Conservation (phyloP, 768 basidiomycete genomes). For the Psilocybe azurescens region DNA sequence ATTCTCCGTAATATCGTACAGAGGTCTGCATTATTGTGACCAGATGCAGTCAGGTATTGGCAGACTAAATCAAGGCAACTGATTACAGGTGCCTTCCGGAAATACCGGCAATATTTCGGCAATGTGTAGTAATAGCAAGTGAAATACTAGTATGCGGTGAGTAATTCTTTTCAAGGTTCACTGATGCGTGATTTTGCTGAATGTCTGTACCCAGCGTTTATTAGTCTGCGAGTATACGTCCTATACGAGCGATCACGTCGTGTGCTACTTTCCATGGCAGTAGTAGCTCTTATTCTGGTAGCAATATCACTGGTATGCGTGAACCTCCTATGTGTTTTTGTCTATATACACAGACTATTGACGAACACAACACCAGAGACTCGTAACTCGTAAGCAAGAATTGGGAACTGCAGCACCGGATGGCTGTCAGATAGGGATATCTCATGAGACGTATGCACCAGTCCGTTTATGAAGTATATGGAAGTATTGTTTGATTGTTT, state of each 20-base stretch:
- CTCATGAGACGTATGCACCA: background rate
- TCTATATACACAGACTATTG: too few relatives aligned
- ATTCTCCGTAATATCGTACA: too few relatives aligned
- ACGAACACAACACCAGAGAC: background rate
- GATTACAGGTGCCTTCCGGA: too few relatives aligned
- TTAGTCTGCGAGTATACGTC: background rate
- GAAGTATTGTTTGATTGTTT: background rate
- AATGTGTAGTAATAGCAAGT: background rate
- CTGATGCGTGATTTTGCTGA: background rate
- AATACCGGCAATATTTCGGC: background rate
- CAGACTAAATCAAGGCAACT: too few relatives aligned
- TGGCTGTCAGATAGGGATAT: background rate
- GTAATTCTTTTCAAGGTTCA: background rate
- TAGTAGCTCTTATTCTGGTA: background rate
- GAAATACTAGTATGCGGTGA: constrained; percentile 1
- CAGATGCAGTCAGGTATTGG: too few relatives aligned
- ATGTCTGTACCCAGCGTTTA: background rate
- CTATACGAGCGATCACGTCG: background rate
- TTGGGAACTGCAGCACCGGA: background rate
- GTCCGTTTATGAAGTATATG: background rate
- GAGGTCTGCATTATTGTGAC: too few relatives aligned
- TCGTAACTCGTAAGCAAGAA: background rate
- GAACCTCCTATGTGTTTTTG: too few relatives aligned
- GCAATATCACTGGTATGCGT: background rate
- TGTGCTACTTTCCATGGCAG: background rate